phyloP scores from a whole-genome alignment of 2,329 filamentous ascomycete genomes.

The Colletotrichum chrysophilum region DNA sequence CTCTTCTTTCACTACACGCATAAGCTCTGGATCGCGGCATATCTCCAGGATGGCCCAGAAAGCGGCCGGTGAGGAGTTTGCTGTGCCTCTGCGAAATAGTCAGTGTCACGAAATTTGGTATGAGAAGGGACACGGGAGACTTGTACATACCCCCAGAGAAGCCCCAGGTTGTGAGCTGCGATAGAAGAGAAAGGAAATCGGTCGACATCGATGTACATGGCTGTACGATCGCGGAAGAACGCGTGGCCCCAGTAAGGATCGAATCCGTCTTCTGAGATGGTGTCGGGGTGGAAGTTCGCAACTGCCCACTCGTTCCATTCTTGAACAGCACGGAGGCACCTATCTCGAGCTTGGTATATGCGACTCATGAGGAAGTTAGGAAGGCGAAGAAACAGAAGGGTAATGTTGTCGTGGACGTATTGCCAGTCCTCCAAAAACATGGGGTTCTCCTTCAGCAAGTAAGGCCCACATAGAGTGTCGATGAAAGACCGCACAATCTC shows the following conservation, averaged over 20 bases:
- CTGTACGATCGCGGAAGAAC: neutral
- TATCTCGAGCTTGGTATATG: neutral
- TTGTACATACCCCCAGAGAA: neutral
- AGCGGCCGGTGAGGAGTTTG: neutral
- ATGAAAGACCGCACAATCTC: neutral
- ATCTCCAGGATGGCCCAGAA: neutral
- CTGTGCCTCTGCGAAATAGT: neutral
- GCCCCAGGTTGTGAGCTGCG: neutral
- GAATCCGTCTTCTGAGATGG: neutral
- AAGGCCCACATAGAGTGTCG: neutral
- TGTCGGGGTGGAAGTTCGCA: neutral
- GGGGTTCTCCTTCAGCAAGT: neutral
- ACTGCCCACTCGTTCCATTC: neutral
- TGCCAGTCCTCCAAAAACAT: neutral
- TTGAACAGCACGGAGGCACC: neutral
- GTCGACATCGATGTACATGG: neutral
- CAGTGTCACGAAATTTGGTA: neutral
- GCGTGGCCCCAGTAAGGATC: neutral
- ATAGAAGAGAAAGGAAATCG: neutral
- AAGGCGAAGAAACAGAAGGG: neutral
- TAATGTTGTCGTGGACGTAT: neutral
- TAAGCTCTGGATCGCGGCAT: neutral
- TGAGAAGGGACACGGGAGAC: rapidly evolving
- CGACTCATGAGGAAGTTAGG: neutral
- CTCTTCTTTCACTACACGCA: neutral